Conservation (phyloP, 192 early-diverging fungal species). For the Rhizophagus clarus region DNA sequence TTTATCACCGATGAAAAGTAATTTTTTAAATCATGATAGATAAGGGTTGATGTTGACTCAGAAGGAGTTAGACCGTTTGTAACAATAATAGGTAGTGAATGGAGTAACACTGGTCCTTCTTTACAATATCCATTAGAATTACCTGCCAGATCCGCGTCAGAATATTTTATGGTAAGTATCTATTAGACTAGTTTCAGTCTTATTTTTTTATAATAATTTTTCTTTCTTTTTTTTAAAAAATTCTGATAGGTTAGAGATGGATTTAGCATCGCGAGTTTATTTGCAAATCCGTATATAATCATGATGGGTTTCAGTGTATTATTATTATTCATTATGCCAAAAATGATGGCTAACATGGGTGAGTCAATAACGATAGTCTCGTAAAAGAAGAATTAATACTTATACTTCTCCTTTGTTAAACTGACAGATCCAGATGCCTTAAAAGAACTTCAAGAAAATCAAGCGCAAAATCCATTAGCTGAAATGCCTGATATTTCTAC, state of each 20-base stretch:
- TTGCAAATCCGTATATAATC: slow-evolving; percentile 63
- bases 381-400: neutral
- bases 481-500: slow-evolving; percentile 52
- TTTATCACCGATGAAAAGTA: neutral
- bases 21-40: slow-evolving; percentile 33
- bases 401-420: neutral
- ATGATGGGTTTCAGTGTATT: slow-evolving; percentile 59
- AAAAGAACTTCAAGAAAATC: slow-evolving; percentile 50
- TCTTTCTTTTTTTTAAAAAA: neutral
- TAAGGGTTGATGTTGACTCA: slow-evolving; percentile 49
- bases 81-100: slow-evolving; percentile 48
- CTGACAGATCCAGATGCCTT: slow-evolving; percentile 47
- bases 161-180: slow-evolving; percentile 54
- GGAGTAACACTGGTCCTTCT: slow-evolving; percentile 47
- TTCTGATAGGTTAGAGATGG: slow-evolving; percentile 51
- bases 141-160: slow-evolving; percentile 40
- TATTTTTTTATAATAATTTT: neutral
- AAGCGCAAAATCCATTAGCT: slow-evolving; percentile 48
- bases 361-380: neutral
- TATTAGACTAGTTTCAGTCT: neutral
- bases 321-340: slow-evolving; percentile 59
- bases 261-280: slow-evolving; percentile 53
- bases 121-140: slow-evolving; percentile 52
- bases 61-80: slow-evolving; percentile 40
- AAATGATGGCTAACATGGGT: slow-evolving; percentile 56